Base-by-base conservation (phyloP, 176 grass and related monocot genomes). In the Phragmites australis region DNA sequence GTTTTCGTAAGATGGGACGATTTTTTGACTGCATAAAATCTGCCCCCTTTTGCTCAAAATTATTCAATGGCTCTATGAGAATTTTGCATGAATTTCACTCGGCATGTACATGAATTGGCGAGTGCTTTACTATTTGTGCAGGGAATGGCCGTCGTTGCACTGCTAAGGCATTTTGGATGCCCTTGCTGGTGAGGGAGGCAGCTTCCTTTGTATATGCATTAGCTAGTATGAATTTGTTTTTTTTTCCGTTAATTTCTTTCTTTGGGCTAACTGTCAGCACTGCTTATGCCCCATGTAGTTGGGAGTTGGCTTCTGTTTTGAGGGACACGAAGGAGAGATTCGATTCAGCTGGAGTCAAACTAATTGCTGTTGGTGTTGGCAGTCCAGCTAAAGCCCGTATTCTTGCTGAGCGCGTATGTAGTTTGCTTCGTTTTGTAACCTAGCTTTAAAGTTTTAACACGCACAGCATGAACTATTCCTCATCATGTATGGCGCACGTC, bases 91-190 rank as follows among this genome's bases (percentile, higher is more conserved):
- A 41, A 56, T 21, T 43, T 26, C 39, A 27, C 71, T 9, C 9
- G 9, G 17, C 21, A 23, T 44, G 27, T 21, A 70, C 51, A n/a
- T 75, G 40, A 63, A 21, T 50, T 68, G 2, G 11, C 4, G 21
- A 65, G 15, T 77, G 1, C 13, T 41, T 61, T 4, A 1, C 37
- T 93, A 0, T 44, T 70, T 85, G 34, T 83, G 52, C 82, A 92
- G 94, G 94, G 87, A 81, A 76, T 97, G 70, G 87, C 94, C 25
- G 85, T 97, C 0, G 89, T 94, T 9, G 94, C 83, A 11, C 83
- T 94, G 82, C 77, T 94, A 57, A 92, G 94, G 76, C 89, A 97
- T 87, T 97, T 97, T 73, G 87, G 92, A 42, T 94, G 92, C 65
- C 60, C 81, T 75, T 93, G 91, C n/a, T n/a, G 82, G 82, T 78